Base-by-base conservation (phyloP, 1,139 yeast species). In the Geotrichum bryndzae region DNA sequence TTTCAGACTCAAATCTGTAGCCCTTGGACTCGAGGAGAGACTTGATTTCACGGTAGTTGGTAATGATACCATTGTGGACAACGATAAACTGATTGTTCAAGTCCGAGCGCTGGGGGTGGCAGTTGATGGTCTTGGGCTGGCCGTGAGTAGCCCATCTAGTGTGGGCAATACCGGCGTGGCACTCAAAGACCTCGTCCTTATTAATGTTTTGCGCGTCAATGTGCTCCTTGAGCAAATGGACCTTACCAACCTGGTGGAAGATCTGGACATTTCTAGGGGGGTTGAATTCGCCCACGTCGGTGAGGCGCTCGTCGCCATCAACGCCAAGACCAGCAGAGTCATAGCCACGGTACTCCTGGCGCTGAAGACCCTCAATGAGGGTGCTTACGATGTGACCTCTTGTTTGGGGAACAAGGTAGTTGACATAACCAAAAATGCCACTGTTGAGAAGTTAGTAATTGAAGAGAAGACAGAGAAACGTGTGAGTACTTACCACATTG, bases 131-230 rank as follows among this genome's bases (percentile, higher is more conserved):
- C 70, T 84, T 84, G 62, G 98, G 98, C 71, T 87, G 90, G 76
- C 99, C 99, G 77, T 95, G 99, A 54, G 99, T 95, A 56, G 99
- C 99, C 99, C 99, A 95, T 81, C 99, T 88, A 22, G 99, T 95
- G 77, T 95, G 99, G 51, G 99, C 98, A 75, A 95, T 94, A 74
- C 96, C 99, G 64, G 87, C 94, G 73, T 94, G 99, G 75, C 88
- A 85, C 69, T 85, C 87, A 72, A 90, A 90, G 31, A 84, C 81
- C 61, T 83, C 84, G n/a, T 56, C 57, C 69, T 86, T 82, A 72
- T 87, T 83, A 63, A 84, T 81, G 61, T 84, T 76, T 55, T 74
- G 65, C 54, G 69, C 70, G 52, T 80, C 82, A 67, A 92, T 84
- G 73, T 84, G 85, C 71, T 88, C 84, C 72, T 82, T 87, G 74